These are phyloP conservation scores for Boletus vermiculosoides DNA, from an alignment of 768 basidiomycete species.

Conservation along the genomic window DNA sequence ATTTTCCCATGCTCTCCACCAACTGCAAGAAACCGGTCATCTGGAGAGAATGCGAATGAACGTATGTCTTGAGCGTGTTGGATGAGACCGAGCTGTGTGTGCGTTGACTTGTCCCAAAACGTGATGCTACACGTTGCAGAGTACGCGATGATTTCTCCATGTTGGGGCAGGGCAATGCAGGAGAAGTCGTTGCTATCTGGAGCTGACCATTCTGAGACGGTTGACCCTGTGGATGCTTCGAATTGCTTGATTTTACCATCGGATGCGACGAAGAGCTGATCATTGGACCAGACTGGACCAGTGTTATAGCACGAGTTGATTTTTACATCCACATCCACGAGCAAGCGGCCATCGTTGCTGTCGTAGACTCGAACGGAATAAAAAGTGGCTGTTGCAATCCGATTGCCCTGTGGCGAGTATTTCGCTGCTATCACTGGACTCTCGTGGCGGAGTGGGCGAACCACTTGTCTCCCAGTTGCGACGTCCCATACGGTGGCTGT, in stretches of 20 bases:
- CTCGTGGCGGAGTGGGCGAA: neutral
- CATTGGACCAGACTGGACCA: neutral
- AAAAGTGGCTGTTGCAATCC: neutral
- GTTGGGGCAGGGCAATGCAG: neutral
- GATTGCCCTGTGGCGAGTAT: neutral
- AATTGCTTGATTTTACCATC: neutral
- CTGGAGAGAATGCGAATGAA: neutral
- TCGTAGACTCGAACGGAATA: neutral
- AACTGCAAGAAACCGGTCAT: neutral
- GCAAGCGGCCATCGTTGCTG: neutral
- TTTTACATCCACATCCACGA: neutral
- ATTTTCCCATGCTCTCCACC: neutral
- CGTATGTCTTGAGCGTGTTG: neutral
- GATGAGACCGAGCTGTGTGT: neutral
- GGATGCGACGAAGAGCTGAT: slow-evolving; percentile 1
- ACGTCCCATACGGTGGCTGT: too few species aligned
- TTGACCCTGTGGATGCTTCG: neutral
- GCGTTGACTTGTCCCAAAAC: neutral
- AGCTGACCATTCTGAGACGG: neutral
- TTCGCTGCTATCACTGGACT: neutral
- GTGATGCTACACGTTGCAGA: neutral
- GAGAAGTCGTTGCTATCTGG: too few species aligned
- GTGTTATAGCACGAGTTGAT: neutral
- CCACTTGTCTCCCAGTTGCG: neutral
- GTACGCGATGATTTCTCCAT: neutral